Percentiles rank a stretch among this genome's conserved stretches.
Evolutionary conservation across 495 filamentous ascomycete species (phyloP).

Genomic region (Penicillium macrosclerotiorum): DNA sequence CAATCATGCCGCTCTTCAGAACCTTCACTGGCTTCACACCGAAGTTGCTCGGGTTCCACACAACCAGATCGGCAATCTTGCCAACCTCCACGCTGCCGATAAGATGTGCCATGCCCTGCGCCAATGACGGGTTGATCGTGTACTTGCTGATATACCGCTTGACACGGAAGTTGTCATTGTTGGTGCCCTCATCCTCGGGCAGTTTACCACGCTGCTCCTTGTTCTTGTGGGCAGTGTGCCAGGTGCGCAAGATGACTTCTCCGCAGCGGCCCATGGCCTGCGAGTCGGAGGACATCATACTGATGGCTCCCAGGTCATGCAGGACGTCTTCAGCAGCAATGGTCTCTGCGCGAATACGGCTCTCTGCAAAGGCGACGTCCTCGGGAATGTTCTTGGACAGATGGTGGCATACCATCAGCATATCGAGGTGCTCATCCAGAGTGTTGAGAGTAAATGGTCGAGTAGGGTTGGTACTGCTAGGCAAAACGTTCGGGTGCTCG

Average conservation of each 20-base stretch:
- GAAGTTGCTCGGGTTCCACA: slow-evolving; percentile 87
- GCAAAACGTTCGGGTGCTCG: slow-evolving; percentile 87
- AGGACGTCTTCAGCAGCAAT: slow-evolving; percentile 97
- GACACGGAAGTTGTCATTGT: slow-evolving; percentile 88
- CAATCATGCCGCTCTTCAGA: slow-evolving; percentile 89
- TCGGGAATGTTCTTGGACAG: slow-evolving; percentile 88
- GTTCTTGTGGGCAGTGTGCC: slow-evolving; percentile 99
- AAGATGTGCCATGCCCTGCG: slow-evolving; percentile 89
- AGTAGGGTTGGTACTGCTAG: slow-evolving; percentile 90
- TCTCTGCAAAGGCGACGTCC: slow-evolving; percentile 94
- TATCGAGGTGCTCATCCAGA: slow-evolving; percentile 94
- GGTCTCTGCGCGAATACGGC: slow-evolving; percentile 90
- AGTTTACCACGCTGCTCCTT: slow-evolving; percentile 80
- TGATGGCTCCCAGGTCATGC: slow-evolving; percentile 93
- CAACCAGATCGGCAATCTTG: slow-evolving; percentile 86
- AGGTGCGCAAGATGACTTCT: slow-evolving; percentile 91
- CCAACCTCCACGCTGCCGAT: slow-evolving; percentile 87
- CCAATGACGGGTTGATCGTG: slow-evolving; percentile 92
- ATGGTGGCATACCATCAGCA: slow-evolving; percentile 99
- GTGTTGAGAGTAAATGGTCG: slow-evolving; percentile 91
- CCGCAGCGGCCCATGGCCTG: slow-evolving; percentile 98
- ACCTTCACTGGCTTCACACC: slow-evolving; percentile 83
- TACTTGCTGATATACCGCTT: slow-evolving; percentile 96
- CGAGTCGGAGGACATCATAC: slow-evolving; percentile 96
- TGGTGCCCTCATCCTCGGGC: slow-evolving; percentile 74